Percentiles rank a stretch among this genome's conserved stretches.
phyloP scores from a whole-genome alignment of 2,329 filamentous ascomycete genomes.

The Podosphaera fusca region DNA sequence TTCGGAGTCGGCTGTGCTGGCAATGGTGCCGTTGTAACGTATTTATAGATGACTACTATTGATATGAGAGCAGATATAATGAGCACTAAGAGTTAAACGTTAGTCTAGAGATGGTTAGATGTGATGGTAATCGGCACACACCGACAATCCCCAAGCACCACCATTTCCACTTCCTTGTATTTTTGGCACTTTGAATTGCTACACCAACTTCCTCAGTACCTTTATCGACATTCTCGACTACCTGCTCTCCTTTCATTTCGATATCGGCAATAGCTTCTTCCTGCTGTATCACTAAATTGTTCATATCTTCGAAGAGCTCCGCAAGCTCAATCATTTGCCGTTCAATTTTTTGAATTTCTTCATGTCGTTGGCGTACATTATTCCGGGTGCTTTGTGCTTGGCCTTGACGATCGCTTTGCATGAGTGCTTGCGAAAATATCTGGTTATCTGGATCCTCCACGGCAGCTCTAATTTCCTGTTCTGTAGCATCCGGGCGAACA shows the following conservation, averaged over 20 bases:
- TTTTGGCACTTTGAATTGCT: slow-evolving; percentile 60
- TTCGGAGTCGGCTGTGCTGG: slow-evolving; percentile 19
- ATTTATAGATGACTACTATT: slow-evolving; percentile 24
- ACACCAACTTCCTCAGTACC: slow-evolving; percentile 63
- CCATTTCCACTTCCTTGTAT: slow-evolving; percentile 64
- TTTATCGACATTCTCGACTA: slow-evolving; percentile 62
- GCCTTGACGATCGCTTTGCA: slow-evolving; percentile 58
- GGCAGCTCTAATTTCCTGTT: slow-evolving; percentile 54
- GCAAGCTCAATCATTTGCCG: slow-evolving; percentile 69
- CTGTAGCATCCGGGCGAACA: slow-evolving; percentile 57
- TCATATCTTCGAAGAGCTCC: slow-evolving; percentile 75
- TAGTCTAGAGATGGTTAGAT: neutral
- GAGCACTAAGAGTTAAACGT: slow-evolving; percentile 19
- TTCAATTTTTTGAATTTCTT: slow-evolving; percentile 80
- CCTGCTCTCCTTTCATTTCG: slow-evolving; percentile 68
- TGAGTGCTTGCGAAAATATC: slow-evolving; percentile 70
- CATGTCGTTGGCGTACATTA: slow-evolving; percentile 64
- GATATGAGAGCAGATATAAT: slow-evolving; percentile 28
- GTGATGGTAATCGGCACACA: slow-evolving; percentile 12
- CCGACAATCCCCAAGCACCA: slow-evolving; percentile 61
- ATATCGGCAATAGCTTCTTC: slow-evolving; percentile 61
- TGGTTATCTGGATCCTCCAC: slow-evolving; percentile 49
- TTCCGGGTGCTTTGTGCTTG: slow-evolving; percentile 59
- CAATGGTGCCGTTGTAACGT: slow-evolving; percentile 17
- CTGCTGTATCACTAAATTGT: slow-evolving; percentile 67